Evolutionary conservation across 83 land plant species (phyloP).

Genomic region (Thuja plicata): DNA sequence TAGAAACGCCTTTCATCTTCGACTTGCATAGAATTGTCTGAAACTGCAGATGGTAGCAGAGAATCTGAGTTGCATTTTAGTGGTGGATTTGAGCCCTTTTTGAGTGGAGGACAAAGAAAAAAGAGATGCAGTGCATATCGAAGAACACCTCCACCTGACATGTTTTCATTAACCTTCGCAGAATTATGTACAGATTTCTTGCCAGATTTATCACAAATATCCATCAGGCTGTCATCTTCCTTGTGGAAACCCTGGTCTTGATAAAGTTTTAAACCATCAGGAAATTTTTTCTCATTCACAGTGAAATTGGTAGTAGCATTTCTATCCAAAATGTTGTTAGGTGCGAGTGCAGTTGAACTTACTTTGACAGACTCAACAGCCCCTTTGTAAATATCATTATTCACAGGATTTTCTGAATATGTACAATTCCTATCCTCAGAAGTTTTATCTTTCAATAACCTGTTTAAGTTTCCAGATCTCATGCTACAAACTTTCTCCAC

Average conservation of each 20-base stretch:
- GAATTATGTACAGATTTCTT: constrained; percentile 25
- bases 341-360: constrained; percentile 7
- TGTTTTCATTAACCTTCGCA: constrained; percentile 42
- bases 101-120: constrained; percentile 69
- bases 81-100: constrained; percentile 32
- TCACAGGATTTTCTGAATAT: constrained; percentile 5
- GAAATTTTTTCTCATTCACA: not conserved
- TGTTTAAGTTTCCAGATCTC: constrained; percentile 1
- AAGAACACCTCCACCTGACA: constrained; percentile 52
- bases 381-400: not conserved
- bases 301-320: not conserved
- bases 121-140: constrained; percentile 93
- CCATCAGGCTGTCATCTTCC: constrained; percentile 9
- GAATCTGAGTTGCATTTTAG: constrained; percentile 58
- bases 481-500: constrained; percentile 1
- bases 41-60: constrained; percentile 18
- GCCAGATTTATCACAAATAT: constrained; percentile 15
- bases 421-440: constrained; percentile 9
- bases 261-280: not conserved
- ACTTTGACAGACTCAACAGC: not conserved
- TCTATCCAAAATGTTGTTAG: constrained; percentile 8
- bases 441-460: not conserved
- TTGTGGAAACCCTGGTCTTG: not conserved
- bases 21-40: constrained; percentile 21
- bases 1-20: constrained; percentile 80